These are phyloP conservation scores for Ocimum tenuiflorum DNA, from an alignment of 257 asterid species.

Conservation along the genomic window DNA sequence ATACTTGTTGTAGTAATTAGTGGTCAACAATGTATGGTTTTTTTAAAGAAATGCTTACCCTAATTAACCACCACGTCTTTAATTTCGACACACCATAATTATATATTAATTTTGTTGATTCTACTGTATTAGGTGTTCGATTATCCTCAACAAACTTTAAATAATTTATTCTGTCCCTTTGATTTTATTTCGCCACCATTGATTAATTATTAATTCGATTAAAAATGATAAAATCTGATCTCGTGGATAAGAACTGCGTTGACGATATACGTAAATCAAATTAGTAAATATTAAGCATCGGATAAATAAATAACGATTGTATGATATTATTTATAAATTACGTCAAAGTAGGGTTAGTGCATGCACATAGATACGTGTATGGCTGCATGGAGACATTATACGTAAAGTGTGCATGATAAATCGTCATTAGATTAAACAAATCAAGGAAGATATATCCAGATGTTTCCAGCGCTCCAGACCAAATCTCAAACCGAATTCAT, in stretches of 20 bases:
- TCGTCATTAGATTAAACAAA: constrained; percentile 16
- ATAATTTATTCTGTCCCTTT: too few species aligned
- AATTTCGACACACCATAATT: not conserved
- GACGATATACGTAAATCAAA: too few species aligned
- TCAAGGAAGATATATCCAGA: constrained; percentile 8
- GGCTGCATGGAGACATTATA: constrained; percentile 32
- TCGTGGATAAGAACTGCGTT: too few species aligned
- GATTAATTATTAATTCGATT: not conserved
- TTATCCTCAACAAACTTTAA: constrained; percentile 35
- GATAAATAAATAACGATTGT: too few species aligned
- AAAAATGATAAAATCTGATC: too few species aligned
- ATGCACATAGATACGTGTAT: constrained; percentile 44
- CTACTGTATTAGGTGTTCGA: constrained; percentile 35
- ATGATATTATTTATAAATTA: too few species aligned
- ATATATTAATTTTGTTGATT: not conserved
- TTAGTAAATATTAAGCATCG: too few species aligned
- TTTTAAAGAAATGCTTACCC: constrained; percentile 26
- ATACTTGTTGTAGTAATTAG: constrained; percentile 33
- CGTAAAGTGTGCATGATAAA: constrained; percentile 22
- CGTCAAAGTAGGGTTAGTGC: not conserved
- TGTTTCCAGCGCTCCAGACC: constrained; percentile 4
- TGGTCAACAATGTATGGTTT: constrained; percentile 25
- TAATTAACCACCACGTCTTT: constrained; percentile 45
- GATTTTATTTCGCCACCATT: not conserved
- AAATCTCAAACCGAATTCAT: not conserved